Conservation (phyloP, 352 stramenopile species). For the Elongisporangium prolatum region DNA sequence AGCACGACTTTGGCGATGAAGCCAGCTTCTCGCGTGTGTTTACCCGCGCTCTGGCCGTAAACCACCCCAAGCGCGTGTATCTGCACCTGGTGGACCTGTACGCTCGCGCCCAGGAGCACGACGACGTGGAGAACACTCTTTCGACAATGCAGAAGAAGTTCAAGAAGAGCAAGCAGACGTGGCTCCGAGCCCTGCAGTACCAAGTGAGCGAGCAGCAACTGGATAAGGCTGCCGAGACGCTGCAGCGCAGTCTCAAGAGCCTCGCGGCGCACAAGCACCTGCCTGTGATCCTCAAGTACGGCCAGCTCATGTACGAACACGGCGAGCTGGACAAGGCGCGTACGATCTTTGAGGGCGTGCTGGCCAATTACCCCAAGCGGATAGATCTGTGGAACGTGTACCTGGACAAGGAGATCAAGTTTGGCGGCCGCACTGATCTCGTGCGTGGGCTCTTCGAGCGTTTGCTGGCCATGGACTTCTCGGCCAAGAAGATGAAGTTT, state of each 20-base stretch:
- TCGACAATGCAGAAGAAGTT: conserved; percentile 92
- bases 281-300: conserved; percentile 93
- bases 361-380: conserved; percentile 94
- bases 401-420: conserved; percentile 97
- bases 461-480: conserved; percentile 92
- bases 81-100: conserved; percentile 94
- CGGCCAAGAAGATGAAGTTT: conserved; percentile 97
- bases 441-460: conserved; percentile 90
- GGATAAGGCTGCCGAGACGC: conserved; percentile 75
- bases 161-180: conserved; percentile 86
- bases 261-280: conserved; percentile 94
- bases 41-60: conserved; percentile 89
- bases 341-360: conserved; percentile 94
- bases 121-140: conserved; percentile 71
- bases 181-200: conserved; percentile 85
- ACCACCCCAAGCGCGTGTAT: conserved; percentile 95
- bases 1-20: conserved; percentile 94
- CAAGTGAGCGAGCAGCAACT: conserved; percentile 72
- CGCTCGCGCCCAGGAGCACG: conserved; percentile 52
- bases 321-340: conserved; percentile 91
- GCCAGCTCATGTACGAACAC: conserved; percentile 94
- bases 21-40: conserved; percentile 89
- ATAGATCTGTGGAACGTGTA: conserved; percentile 97
- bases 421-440: conserved; percentile 64
- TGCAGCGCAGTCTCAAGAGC: conserved; percentile 91